Evolutionary conservation across 805 yeast genomes (phyloP), one percentile per base, ranked within the genome.

Genomic region (Henningerozyma blattae): DNA sequence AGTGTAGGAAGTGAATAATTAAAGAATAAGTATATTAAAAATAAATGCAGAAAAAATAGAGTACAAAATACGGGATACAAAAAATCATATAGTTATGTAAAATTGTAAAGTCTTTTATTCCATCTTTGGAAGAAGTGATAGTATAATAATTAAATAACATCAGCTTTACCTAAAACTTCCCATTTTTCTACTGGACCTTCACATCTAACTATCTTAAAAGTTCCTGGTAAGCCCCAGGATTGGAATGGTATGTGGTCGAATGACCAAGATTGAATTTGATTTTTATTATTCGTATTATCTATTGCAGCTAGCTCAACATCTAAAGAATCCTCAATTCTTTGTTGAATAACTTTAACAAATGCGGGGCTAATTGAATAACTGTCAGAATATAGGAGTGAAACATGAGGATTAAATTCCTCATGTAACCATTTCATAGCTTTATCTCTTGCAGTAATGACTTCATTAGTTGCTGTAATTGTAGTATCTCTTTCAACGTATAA

Each of bases 151-250:
- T n/a, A n/a, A n/a, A n/a, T 15, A 9, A 62, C 52, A 37, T 59
- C 63, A 8, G 51, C 59, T 27, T 50, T 40, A 1, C 85, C 89
- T 38, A 80, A 58, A 1, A 68, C 68, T 27, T 67, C 60, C 93
- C 93, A 81, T 35, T 75, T 70, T 30, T 64, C 68, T 5, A 75
- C 75, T 4, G 79, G 82, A 0, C 89, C 89, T 44, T 73, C 79
- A 47, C 86, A 77, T 15, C 64, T 62, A 5, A 81, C 83, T 34
- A 81, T 65, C 43, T 77, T 71, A 37, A 63, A 47, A 17, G 77
- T 61, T 6, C 79, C 76, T 2, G 84, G 82, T 6, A 77, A 72
- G 30, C 65, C 68, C 91, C 91, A 81, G 3, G 73, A 34, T 2
- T 45, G 30, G 3, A 36, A 24, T 10, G 54, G 45, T 8, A 28